phyloP scores from a whole-genome alignment of 176 grass and related monocot genomes.

The Olyra latifolia region DNA sequence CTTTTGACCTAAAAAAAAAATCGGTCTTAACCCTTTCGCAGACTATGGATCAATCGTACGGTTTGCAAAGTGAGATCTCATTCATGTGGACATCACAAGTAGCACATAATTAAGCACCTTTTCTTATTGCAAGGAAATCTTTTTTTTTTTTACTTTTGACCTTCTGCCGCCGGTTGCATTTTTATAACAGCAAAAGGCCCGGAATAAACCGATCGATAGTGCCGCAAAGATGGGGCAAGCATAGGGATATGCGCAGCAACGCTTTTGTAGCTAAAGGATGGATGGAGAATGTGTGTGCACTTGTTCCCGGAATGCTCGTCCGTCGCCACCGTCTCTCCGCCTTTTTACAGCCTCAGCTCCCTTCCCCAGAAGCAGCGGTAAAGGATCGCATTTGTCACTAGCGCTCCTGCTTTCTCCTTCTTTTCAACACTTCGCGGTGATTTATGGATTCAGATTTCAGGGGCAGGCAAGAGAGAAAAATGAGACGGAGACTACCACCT shows the following conservation, averaged over 20 bases:
- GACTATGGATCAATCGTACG: neutral
- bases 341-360: neutral
- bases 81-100: neutral
- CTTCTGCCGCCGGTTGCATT: neutral
- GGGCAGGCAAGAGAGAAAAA: no score
- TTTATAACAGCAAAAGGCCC: neutral
- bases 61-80: neutral
- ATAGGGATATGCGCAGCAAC: neutral
- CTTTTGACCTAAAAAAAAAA: no score
- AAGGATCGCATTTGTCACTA: neutral
- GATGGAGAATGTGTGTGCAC: neutral
- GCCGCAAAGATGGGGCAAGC: neutral
- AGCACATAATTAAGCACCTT: neutral
- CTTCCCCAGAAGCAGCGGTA: neutral
- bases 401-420: no score
- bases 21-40: no score
- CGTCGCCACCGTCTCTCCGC: no score
- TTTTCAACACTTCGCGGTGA: no score
- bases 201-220: neutral
- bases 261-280: neutral
- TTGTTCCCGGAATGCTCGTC: neutral
- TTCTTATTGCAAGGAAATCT: neutral
- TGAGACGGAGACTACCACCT: no score
- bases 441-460: no score
- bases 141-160: neutral